phyloP scores from a whole-genome alignment of 1,284 basidiomycete genomes.

The Stygiomarasmius scandens region DNA sequence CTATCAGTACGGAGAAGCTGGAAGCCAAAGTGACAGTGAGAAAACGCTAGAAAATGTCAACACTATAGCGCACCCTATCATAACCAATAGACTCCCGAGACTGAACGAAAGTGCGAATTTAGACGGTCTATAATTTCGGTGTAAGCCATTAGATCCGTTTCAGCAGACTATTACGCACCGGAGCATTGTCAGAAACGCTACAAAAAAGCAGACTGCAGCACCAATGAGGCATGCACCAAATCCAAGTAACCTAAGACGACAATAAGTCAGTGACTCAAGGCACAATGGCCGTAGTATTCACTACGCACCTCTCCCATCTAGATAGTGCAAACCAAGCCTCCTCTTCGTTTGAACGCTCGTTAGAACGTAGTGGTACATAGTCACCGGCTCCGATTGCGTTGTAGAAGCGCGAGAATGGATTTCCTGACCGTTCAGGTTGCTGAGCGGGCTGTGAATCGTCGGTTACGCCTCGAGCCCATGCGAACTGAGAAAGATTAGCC shows the following conservation, averaged over 20 bases:
- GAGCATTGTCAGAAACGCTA: conserved; percentile 91
- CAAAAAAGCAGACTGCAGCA: conserved; percentile 92
- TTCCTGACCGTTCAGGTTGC: conserved; percentile 35
- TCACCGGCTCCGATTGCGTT: conserved; percentile 68
- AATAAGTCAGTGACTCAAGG: neutral
- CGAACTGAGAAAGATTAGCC: conserved; percentile 75
- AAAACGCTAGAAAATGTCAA: too few species aligned
- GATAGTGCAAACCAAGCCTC: conserved; percentile 95
- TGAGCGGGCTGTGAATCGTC: conserved; percentile 65
- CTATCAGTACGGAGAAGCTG: conserved; percentile 85
- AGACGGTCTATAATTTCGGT: conserved; percentile 55
- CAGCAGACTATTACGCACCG: too few species aligned
- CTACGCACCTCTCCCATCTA: conserved; percentile 79
- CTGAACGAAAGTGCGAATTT: conserved; percentile 92
- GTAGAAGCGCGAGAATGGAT: conserved; percentile 77
- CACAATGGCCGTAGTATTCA: neutral
- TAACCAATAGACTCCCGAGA: conserved; percentile 82
- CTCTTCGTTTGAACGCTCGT: conserved; percentile 88
- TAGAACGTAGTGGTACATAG: conserved; percentile 89
- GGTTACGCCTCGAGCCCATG: conserved; percentile 79
- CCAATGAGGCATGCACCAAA: conserved; percentile 91
- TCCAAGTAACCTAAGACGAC: conserved; percentile 75
- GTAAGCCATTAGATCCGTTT: neutral
- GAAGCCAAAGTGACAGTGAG: too few species aligned
- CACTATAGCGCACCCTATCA: conserved; percentile 73